phyloP scores from a whole-genome alignment of 129 eudicot species.

The Mikania micrantha region DNA sequence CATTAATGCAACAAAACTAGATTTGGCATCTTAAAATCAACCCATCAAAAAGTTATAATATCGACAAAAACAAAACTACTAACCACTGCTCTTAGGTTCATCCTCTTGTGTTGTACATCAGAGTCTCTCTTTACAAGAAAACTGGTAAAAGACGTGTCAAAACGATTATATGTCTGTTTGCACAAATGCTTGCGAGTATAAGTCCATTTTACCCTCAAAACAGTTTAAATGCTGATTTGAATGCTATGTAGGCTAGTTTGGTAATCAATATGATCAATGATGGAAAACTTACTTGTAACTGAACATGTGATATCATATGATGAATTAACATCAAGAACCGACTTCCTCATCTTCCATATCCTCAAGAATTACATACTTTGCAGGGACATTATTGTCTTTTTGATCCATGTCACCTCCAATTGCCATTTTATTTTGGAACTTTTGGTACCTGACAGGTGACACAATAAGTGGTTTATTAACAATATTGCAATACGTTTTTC shows the following conservation, averaged over 20 bases:
- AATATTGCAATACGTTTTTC: neutral
- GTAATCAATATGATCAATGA: neutral
- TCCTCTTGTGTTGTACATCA: neutral
- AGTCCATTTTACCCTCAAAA: neutral
- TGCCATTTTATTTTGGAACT: conserved; percentile 52
- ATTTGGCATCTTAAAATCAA: conserved; percentile 15
- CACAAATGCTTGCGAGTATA: neutral
- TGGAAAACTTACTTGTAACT: conserved; percentile 20
- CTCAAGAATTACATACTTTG: conserved; percentile 80
- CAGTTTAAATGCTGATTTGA: neutral
- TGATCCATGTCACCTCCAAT: conserved; percentile 22
- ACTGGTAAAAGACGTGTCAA: neutral
- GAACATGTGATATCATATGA: conserved; percentile 12
- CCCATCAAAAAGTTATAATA: conserved; percentile 15
- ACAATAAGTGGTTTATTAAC: neutral
- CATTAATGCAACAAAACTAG: conserved; percentile 16
- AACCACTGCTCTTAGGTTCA: conserved; percentile 14
- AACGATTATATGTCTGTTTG: neutral
- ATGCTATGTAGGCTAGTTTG: neutral
- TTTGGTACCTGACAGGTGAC: conserved; percentile 46
- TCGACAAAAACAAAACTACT: conserved; percentile 12
- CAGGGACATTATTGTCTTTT: conserved; percentile 23
- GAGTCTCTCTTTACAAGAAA: conserved; percentile 8
- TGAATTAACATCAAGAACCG: conserved; percentile 19
- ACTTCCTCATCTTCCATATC: conserved; percentile 47